Base-by-base conservation (phyloP, 2,329 filamentous ascomycete genomes). In the Fusarium sp. region DNA sequence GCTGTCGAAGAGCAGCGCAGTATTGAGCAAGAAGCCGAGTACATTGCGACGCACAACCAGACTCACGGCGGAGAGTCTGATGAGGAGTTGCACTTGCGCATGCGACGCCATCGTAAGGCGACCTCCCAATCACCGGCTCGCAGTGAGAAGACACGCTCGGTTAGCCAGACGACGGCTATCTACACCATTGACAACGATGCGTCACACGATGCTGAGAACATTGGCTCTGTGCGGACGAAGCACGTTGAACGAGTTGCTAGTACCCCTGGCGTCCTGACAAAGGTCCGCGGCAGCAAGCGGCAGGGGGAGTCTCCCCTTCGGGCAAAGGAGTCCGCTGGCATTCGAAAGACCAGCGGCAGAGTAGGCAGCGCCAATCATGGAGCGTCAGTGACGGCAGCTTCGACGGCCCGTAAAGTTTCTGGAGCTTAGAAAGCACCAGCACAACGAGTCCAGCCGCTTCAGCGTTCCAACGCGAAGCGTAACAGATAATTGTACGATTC, bases 31-130 rank as follows among this genome's bases (percentile, higher is more conserved):
- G 87, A 91, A 65, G 88, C 88, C 1, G 91, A 93, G 78, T 81
- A 89, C 63, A 83, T 90, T 56, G 85, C 87, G 45, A 87, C 88
- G 48, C 86, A 92, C 75, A 90, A 89, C 38, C 86, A 88, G 44
- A 91, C 89, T 19, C 86, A 87, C 23, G 88, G 87, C 46, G 85
- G 85, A 51, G 93, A 96, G 79, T 93, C 92, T 25, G 94, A 97
- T 68, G 94, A 97, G 78, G 94, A 97, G 79, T 89, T 90, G 76
- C 92, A 94, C 78, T 83, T 97, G 49, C 92, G 94, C 55, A 90
- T 94, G 86, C 88, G 88, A 72, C 89, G 89, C 64, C 89, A 86
- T 77, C 91, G 87, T 76, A 93, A 91, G 83, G 84, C 84, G 83
- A 84, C 84, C 42, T 92, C 88, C 25, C 89, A 88, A 73, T 92